phyloP scores from a whole-genome alignment of 306 rosid genomes.

The Cercis canadensis region DNA sequence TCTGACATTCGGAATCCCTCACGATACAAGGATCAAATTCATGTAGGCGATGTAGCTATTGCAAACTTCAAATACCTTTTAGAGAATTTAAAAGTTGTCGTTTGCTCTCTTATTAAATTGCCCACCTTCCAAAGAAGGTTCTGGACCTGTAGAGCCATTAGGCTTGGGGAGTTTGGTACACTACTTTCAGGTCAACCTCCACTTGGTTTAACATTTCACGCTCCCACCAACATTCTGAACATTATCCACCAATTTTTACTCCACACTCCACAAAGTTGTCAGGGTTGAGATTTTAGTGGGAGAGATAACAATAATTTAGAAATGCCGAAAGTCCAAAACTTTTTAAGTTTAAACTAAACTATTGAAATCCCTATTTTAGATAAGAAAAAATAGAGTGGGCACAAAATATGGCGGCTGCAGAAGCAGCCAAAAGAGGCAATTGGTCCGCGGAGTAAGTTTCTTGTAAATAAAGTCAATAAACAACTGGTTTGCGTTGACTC shows the following conservation, averaged over 20 bases:
- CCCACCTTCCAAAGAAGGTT: background rate
- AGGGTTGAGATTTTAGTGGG: too few species aligned
- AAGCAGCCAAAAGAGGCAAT: conserved; percentile 18
- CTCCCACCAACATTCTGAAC: conserved; percentile 8
- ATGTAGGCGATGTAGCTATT: too few species aligned
- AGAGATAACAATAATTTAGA: background rate
- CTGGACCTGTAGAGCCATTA: background rate
- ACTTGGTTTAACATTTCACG: background rate
- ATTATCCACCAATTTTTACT: background rate
- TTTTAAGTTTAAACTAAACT: too few species aligned
- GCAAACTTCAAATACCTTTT: too few species aligned
- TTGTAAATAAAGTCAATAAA: background rate
- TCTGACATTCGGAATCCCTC: too few species aligned
- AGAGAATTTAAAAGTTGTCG: background rate
- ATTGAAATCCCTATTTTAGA: too few species aligned
- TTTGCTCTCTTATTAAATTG: background rate
- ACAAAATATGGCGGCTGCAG: conserved; percentile 11
- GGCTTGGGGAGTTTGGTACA: background rate
- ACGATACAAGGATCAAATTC: too few species aligned
- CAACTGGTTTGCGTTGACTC: conserved; percentile 20
- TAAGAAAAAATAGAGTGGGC: conserved; percentile 12
- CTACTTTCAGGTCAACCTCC: too few species aligned
- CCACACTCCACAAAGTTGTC: too few species aligned
- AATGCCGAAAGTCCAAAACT: conserved; percentile 1
- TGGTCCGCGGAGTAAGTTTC: conserved; percentile 19